Conservation (phyloP, 805 yeast species). For the Middelhovenomyces tepae region DNA sequence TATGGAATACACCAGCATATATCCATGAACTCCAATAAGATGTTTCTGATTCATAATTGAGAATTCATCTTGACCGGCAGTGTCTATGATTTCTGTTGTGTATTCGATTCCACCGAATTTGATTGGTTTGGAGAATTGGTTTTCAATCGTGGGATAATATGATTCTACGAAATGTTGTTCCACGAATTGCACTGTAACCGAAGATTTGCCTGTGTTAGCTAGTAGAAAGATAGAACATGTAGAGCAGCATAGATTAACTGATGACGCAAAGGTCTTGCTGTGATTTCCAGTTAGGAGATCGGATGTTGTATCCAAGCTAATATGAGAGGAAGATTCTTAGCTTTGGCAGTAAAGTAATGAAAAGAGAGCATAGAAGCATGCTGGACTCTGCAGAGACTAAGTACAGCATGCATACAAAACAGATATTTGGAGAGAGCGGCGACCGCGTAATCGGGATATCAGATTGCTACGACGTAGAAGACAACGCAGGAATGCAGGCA, state of each 20-base stretch:
- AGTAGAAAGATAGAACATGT: background rate
- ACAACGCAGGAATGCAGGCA: too few species aligned
- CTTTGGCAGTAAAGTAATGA: too few species aligned
- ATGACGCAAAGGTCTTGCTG: too few species aligned
- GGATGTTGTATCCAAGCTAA: background rate
- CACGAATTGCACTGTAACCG: conserved; percentile 62
- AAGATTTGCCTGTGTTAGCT: conserved; percentile 47
- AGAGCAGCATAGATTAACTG: conserved; percentile 1
- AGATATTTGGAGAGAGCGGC: too few species aligned
- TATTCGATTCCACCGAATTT: conserved; percentile 53
- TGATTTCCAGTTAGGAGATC: background rate
- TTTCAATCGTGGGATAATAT: conserved; percentile 74
- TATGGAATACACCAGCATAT: conserved; percentile 61
- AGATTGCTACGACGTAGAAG: too few species aligned
- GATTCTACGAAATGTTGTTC: conserved; percentile 69
- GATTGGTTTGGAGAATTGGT: conserved; percentile 56
- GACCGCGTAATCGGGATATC: too few species aligned
- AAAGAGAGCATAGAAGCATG: too few species aligned
- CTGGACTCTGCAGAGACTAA: too few species aligned
- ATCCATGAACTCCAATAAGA: conserved; percentile 64
- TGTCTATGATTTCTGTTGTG: conserved; percentile 65
- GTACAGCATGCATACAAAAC: too few species aligned
- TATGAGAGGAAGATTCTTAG: conserved; percentile 22
- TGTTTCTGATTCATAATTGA: conserved; percentile 61
- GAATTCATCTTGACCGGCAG: conserved; percentile 80